phyloP scores from a whole-genome alignment of 345 rosid genomes.

The Murraya koenigii region DNA sequence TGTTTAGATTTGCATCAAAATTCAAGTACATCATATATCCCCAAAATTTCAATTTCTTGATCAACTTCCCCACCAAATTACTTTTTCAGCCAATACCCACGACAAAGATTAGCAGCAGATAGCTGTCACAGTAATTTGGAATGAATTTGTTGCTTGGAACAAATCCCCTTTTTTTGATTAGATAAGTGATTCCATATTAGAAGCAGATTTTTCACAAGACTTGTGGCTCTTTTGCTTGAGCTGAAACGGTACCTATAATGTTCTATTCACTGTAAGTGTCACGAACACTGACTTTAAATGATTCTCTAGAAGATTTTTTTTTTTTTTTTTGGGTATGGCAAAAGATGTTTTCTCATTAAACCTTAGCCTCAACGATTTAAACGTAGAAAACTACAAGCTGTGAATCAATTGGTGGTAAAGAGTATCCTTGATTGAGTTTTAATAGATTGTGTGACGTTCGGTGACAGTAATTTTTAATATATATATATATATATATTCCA shows the following conservation, averaged over 20 bases:
- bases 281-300: neutral
- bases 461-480: too few species aligned
- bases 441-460: too few species aligned
- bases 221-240: neutral
- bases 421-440: too few species aligned
- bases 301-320: neutral
- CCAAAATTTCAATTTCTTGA: constrained; percentile 4
- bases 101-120: neutral
- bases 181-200: constrained; percentile 8
- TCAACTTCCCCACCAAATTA: too few species aligned
- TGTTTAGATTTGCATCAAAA: constrained; percentile 28
- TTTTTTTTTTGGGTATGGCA: too few species aligned
- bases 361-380: neutral
- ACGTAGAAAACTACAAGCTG: neutral
- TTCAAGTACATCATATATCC: constrained; percentile 21
- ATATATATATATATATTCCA: too few species aligned
- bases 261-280: neutral
- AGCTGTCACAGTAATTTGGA: neutral
- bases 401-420: too few species aligned
- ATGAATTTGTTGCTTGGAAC: neutral
- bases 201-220: neutral
- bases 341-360: too few species aligned
- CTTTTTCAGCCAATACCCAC: neutral
- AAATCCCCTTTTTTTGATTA: constrained; percentile 8
- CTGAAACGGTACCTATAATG: neutral